Conservation (phyloP, 345 rosid genomes). For the Ceriops zippeliana region DNA sequence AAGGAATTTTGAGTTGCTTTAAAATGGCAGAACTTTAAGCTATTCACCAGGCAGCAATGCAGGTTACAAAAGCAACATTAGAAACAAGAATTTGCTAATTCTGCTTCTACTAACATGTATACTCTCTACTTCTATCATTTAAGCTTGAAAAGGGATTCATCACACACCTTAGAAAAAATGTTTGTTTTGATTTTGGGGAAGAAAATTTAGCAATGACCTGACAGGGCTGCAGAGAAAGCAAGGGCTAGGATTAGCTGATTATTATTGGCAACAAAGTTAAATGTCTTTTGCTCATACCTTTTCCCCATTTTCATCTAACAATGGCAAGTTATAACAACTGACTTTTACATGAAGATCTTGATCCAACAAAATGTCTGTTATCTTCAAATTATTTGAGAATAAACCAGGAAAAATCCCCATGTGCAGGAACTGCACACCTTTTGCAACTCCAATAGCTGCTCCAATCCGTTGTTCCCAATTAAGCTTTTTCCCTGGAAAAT, state of each 20-base stretch:
- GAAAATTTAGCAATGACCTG: slow-evolving; percentile 28
- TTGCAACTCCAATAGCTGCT: slow-evolving; percentile 45
- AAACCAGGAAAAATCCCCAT: slow-evolving; percentile 56
- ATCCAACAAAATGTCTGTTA: slow-evolving; percentile 52
- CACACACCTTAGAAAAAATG: slow-evolving; percentile 23
- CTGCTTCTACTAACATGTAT: too few species aligned
- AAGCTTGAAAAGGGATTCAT: background rate
- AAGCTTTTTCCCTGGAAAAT: slow-evolving; percentile 20
- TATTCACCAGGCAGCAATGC: too few species aligned
- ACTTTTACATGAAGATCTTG: slow-evolving; percentile 45
- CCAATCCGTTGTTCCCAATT: slow-evolving; percentile 48
- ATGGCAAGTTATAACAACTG: slow-evolving; percentile 43
- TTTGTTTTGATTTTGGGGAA: slow-evolving; percentile 24
- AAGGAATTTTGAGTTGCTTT: too few species aligned
- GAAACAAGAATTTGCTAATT: too few species aligned
- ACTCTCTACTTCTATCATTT: background rate
- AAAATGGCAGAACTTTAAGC: too few species aligned
- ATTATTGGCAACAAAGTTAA: background rate
- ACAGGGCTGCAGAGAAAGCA: slow-evolving; percentile 11
- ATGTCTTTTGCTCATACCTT: slow-evolving; percentile 15
- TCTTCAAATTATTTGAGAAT: slow-evolving; percentile 43
- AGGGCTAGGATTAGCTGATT: background rate
- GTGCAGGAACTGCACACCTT: slow-evolving; percentile 59
- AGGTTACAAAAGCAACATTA: too few species aligned
- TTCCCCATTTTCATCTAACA: slow-evolving; percentile 32